A percentile compares a stretch with the other conserved stretches of the same genome.
Evolutionary conservation across 805 yeast species (phyloP).

Genomic region (Candida endomychidarum): DNA sequence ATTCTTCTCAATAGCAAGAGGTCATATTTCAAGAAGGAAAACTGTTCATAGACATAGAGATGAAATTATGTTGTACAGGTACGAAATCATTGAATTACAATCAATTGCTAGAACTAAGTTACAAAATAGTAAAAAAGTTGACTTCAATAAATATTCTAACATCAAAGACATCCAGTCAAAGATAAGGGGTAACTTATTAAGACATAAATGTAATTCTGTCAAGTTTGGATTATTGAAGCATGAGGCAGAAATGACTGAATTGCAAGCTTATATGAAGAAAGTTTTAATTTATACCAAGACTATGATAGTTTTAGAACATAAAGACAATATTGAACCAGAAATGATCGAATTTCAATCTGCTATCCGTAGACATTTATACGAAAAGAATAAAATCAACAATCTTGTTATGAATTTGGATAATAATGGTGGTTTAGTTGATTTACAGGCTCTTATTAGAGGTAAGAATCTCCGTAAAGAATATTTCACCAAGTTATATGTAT

Average conservation of each 20-base stretch:
- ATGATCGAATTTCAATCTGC: constrained; percentile 31
- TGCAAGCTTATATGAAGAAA: constrained; percentile 41
- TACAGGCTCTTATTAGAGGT: constrained; percentile 45
- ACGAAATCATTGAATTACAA: constrained; percentile 40
- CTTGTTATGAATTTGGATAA: constrained; percentile 20
- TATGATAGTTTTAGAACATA: constrained; percentile 23
- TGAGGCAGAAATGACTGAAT: constrained; percentile 21
- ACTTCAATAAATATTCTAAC: constrained; percentile 17
- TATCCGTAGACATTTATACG: constrained; percentile 25
- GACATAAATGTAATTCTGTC: constrained; percentile 20
- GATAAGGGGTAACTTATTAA: constrained; percentile 39
- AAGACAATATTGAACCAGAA: constrained; percentile 20
- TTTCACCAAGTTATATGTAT: constrained; percentile 11
- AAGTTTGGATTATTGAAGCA: constrained; percentile 12
- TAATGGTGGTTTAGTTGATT: constrained; percentile 21
- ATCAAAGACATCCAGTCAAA: constrained; percentile 41
- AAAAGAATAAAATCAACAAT: constrained; percentile 16
- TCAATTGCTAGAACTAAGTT: constrained; percentile 33
- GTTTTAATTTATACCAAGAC: constrained; percentile 20
- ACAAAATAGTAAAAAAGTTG: constrained; percentile 3
- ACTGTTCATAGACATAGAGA: constrained; percentile 36
- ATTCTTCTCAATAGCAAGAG: constrained; percentile 54
- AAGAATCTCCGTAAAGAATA: constrained; percentile 27
- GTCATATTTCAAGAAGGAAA: constrained; percentile 35
- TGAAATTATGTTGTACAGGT: constrained; percentile 27